Conservation (phyloP, 257 asterid species). For the Solanum pennellii region DNA sequence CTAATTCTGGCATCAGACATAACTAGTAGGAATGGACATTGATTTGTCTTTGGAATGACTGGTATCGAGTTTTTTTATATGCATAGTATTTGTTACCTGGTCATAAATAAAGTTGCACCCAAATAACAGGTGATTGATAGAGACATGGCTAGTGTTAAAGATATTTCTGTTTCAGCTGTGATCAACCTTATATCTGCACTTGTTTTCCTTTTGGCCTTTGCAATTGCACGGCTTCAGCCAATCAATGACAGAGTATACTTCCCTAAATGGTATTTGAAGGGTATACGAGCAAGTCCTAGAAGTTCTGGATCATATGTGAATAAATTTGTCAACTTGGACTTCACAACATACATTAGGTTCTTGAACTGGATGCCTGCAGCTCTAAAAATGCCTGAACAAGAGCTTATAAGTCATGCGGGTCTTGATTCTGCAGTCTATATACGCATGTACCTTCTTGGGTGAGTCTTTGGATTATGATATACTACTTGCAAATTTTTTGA, state of each 20-base stretch:
- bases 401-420: constrained; percentile 75
- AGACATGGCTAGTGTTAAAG: constrained; percentile 58
- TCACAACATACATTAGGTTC: constrained; percentile 38
- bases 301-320: constrained; percentile 28
- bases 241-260: constrained; percentile 66
- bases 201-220: constrained; percentile 64
- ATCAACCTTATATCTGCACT: constrained; percentile 64
- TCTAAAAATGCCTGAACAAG: constrained; percentile 71
- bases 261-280: constrained; percentile 79
- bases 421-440: constrained; percentile 77
- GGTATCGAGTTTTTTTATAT: neutral
- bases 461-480: constrained; percentile 11
- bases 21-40: neutral
- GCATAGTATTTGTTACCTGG: neutral
- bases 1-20: neutral
- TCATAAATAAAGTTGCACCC: neutral
- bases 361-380: constrained; percentile 94
- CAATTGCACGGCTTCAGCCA: constrained; percentile 76
- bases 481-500: neutral
- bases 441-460: constrained; percentile 84
- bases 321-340: constrained; percentile 44
- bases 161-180: constrained; percentile 57
- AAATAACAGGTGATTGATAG: neutral
- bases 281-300: constrained; percentile 52
- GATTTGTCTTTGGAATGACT: neutral